Percentiles rank a stretch among this genome's conserved stretches.
Evolutionary conservation across 257 asterid genomes (phyloP).

Genomic region (Phtheirospermum japonicum): DNA sequence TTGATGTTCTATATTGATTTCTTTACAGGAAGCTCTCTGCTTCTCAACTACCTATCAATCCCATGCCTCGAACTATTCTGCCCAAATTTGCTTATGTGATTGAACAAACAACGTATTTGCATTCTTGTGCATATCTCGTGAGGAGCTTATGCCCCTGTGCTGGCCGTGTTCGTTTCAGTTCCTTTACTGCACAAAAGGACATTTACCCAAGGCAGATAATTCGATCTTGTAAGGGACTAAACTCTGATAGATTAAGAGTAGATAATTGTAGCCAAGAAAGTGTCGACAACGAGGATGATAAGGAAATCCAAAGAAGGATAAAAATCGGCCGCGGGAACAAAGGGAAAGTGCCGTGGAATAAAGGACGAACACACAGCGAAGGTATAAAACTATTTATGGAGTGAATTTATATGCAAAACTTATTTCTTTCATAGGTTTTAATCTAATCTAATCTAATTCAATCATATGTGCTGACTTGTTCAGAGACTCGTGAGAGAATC

Average conservation of each 20-base stretch:
- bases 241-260: constrained; percentile 26
- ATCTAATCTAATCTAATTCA: constrained; percentile 13
- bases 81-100: neutral
- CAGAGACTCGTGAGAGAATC: constrained; percentile 83
- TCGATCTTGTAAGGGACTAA: constrained; percentile 27
- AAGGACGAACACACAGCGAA: constrained; percentile 76
- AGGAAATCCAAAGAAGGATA: constrained; percentile 36
- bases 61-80: neutral
- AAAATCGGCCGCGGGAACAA: constrained; percentile 56
- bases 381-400: constrained; percentile 39
- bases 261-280: constrained; percentile 18
- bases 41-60: neutral
- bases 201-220: constrained; percentile 23
- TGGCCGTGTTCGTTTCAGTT: constrained; percentile 19
- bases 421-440: neutral
- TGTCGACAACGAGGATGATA: constrained; percentile 29
- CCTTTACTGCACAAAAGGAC: constrained; percentile 30
- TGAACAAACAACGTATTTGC: neutral
- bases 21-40: constrained; percentile 2
- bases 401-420: neutral
- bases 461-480: constrained; percentile 16
- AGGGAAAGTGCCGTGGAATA: constrained; percentile 92
- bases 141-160: neutral
- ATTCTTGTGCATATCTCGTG: neutral
- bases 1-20: neutral